Percentiles rank a stretch among this genome's conserved stretches.
phyloP scores from a whole-genome alignment of 768 basidiomycete species.

The Phanerodontia chrysosporium region DNA sequence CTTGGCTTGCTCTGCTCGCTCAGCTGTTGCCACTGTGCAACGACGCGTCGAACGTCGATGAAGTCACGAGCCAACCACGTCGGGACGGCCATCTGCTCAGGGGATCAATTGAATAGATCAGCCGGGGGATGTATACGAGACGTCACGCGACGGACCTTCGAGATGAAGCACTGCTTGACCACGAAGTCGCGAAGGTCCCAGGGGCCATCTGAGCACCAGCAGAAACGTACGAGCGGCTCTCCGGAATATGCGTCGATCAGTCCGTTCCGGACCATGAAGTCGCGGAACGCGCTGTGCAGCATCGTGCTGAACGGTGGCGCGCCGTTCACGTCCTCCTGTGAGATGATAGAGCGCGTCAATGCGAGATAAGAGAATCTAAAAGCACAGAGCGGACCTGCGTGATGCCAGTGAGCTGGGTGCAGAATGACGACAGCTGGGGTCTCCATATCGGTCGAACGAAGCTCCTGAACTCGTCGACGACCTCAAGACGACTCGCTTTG shows the following conservation, averaged over 20 bases:
- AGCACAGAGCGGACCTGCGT: slow-evolving; percentile 61
- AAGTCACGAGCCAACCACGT: slow-evolving; percentile 70
- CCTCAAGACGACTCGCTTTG: slow-evolving; percentile 53
- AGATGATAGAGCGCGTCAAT: background rate
- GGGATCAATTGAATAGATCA: slow-evolving; percentile 3
- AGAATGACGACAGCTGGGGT: slow-evolving; percentile 78
- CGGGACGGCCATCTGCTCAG: slow-evolving; percentile 59
- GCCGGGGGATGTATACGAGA: background rate
- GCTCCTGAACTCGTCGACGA: slow-evolving; percentile 79
- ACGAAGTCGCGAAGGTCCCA: slow-evolving; percentile 83
- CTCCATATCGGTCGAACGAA: slow-evolving; percentile 88
- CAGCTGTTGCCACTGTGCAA: slow-evolving; percentile 39
- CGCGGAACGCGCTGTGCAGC: slow-evolving; percentile 48
- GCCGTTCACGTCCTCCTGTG: slow-evolving; percentile 71
- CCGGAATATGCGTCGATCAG: slow-evolving; percentile 60
- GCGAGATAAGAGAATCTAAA: background rate
- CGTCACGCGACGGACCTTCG: slow-evolving; percentile 44
- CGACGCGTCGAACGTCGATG: slow-evolving; percentile 66
- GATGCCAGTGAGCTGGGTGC: slow-evolving; percentile 85
- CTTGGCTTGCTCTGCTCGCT: slow-evolving; percentile 8
- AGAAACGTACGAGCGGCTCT: slow-evolving; percentile 56
- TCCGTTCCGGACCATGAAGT: slow-evolving; percentile 67
- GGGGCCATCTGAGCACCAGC: slow-evolving; percentile 84
- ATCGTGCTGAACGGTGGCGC: slow-evolving; percentile 76
- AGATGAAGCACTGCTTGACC: slow-evolving; percentile 87